Evolutionary conservation across 192 early-diverging fungal species (phyloP).

Genomic region (Coemansia sp.): DNA sequence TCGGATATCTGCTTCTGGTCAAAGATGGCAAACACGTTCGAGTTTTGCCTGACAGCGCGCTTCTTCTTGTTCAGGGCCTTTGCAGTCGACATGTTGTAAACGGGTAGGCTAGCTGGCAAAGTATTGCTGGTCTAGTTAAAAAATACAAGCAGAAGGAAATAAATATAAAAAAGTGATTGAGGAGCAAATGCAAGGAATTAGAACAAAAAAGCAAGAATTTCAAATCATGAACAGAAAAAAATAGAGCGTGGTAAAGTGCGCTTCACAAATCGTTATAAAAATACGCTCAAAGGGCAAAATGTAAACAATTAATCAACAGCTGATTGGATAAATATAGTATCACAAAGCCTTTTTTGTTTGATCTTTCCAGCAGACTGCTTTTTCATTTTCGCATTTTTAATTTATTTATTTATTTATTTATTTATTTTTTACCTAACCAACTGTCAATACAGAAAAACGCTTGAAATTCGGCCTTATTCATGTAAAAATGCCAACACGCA

Average conservation of each 20-base stretch:
- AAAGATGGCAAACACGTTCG: slow-evolving; percentile 98
- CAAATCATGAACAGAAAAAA: not conserved
- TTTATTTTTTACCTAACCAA: not conserved
- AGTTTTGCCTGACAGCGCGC: slow-evolving; percentile 89
- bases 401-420: not conserved
- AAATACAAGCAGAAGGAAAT: not conserved
- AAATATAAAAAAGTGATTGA: not conserved
- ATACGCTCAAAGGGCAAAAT: not conserved
- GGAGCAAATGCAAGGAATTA: not conserved
- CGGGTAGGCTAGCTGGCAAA: not conserved
- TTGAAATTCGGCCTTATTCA: too few species aligned
- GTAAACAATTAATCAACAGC: not conserved
- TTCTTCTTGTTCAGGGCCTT: slow-evolving; percentile 72
- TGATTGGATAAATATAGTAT: too few species aligned
- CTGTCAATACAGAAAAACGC: too few species aligned
- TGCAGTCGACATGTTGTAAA: slow-evolving; percentile 19
- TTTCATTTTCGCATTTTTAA: not conserved
- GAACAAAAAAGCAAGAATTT: not conserved
- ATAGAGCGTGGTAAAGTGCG: not conserved
- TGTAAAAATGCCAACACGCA: slow-evolving; percentile 5
- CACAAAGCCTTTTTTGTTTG: too few species aligned
- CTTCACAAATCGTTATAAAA: too few species aligned
- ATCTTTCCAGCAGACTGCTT: not conserved
- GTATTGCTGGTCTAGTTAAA: not conserved
- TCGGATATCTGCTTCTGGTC: slow-evolving; percentile 93